Evolutionary conservation across 73 alveolate species (phyloP).

Genomic region (Breviolum minutum): DNA sequence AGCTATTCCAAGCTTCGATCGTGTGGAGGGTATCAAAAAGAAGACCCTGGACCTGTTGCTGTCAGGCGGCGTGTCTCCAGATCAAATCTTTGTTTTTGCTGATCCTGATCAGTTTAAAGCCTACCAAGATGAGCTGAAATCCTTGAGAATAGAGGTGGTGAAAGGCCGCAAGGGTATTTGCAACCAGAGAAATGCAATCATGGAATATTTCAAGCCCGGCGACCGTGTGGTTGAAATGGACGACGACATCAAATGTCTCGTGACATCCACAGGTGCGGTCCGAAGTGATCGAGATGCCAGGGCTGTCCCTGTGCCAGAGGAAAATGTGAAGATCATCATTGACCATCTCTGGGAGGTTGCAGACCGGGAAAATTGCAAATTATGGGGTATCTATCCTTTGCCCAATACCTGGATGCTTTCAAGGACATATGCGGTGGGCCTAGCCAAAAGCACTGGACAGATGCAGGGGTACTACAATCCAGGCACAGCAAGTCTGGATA

Average conservation of each 20-base stretch:
- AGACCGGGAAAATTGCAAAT: conserved; percentile 13
- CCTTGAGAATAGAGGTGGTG: conserved; percentile 29
- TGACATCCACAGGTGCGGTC: conserved; percentile 24
- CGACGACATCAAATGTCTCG: conserved; percentile 39
- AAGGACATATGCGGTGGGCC: conserved; percentile 57
- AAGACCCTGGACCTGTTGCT: neutral
- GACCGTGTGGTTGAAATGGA: conserved; percentile 78
- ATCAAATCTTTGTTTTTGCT: conserved; percentile 42
- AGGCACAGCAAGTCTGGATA: neutral
- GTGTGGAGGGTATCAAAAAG: neutral
- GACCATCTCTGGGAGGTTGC: conserved; percentile 54
- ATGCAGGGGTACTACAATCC: conserved; percentile 74
- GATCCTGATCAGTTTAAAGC: conserved; percentile 21
- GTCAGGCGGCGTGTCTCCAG: neutral
- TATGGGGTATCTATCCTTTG: conserved; percentile 74
- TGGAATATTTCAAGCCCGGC: conserved; percentile 36
- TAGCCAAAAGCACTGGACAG: conserved; percentile 61
- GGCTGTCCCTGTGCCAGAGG: neutral
- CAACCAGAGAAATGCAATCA: conserved; percentile 58
- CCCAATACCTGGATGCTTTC: conserved; percentile 30
- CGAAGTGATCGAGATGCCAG: conserved; percentile 32
- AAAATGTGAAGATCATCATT: neutral
- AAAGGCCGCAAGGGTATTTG: conserved; percentile 48
- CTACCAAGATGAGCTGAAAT: neutral
- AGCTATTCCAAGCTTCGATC: conserved; percentile 64